Evolutionary conservation across 2,329 filamentous ascomycete genomes (phyloP).

Genomic region (Scedosporium aurantiacum): DNA sequence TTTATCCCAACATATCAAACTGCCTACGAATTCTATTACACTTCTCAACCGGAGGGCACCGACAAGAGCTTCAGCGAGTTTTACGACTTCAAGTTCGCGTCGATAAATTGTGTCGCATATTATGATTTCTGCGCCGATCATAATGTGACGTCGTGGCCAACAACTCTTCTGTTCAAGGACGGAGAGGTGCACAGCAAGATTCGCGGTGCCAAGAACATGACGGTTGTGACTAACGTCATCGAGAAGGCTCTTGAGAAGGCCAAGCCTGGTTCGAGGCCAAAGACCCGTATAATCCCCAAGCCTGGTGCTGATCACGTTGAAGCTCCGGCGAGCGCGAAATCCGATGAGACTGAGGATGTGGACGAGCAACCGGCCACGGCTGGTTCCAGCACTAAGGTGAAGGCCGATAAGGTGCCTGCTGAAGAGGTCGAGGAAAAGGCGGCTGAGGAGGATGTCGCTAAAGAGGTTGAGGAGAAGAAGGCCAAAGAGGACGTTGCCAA

Average conservation of each 20-base stretch:
- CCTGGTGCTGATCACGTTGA: constrained; percentile 45
- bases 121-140: constrained; percentile 65
- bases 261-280: constrained; percentile 69
- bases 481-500: constrained; percentile 12
- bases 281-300: constrained; percentile 56
- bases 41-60: constrained; percentile 58
- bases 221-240: constrained; percentile 55
- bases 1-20: constrained; percentile 85
- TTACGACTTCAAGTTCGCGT: constrained; percentile 83
- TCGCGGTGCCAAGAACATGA: constrained; percentile 57
- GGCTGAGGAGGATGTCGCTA: constrained; percentile 10
- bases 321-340: neutral
- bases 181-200: constrained; percentile 55
- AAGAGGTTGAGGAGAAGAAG: constrained; percentile 7
- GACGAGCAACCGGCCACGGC: neutral
- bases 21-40: constrained; percentile 88
- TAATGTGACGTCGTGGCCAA: constrained; percentile 60
- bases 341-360: neutral
- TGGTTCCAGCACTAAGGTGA: constrained; percentile 24
- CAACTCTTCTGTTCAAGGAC: constrained; percentile 69
- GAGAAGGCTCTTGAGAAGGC: constrained; percentile 68
- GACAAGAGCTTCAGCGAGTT: constrained; percentile 59
- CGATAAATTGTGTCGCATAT: constrained; percentile 75
- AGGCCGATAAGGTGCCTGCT: constrained; percentile 11
- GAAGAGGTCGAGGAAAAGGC: constrained; percentile 12